Percentiles rank a stretch among this genome's conserved stretches.
phyloP scores from a whole-genome alignment of 805 yeast genomes.

The Ogataea ganodermae region DNA sequence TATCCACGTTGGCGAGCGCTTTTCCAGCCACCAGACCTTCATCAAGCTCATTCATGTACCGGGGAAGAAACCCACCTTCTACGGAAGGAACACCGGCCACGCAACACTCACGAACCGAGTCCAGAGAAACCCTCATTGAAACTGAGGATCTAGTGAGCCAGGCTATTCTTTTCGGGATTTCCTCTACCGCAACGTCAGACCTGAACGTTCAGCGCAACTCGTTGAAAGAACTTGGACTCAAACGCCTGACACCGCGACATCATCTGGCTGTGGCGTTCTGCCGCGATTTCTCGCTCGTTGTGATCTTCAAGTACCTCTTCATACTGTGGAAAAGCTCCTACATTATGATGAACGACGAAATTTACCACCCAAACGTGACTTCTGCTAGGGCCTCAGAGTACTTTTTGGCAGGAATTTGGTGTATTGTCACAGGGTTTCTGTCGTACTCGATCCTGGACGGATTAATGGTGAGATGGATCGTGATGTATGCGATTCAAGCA shows the following conservation, averaged over 20 bases:
- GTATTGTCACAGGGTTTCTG: constrained; percentile 81
- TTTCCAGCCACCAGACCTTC: not conserved
- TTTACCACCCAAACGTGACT: constrained; percentile 38
- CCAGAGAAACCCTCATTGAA: constrained; percentile 14
- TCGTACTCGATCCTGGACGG: constrained; percentile 86
- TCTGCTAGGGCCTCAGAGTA: constrained; percentile 75
- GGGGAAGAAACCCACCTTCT: not conserved
- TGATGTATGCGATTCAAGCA: constrained; percentile 83
- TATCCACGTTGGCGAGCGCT: constrained; percentile 13
- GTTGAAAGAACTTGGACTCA: constrained; percentile 64
- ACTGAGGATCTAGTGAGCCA: constrained; percentile 21
- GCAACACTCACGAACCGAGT: constrained; percentile 9
- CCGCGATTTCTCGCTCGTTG: constrained; percentile 66
- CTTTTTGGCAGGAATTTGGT: constrained; percentile 87
- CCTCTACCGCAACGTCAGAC: constrained; percentile 32
- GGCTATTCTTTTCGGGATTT: constrained; percentile 26
- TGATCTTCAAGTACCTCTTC: constrained; percentile 31
- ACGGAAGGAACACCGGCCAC: not conserved
- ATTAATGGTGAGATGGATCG: constrained; percentile 90
- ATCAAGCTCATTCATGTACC: constrained; percentile 1
- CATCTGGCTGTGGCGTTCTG: constrained; percentile 77
- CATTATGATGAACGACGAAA: constrained; percentile 21
- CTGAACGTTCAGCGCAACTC: constrained; percentile 32
- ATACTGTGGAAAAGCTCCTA: constrained; percentile 33
- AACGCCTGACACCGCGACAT: constrained; percentile 71